A percentile compares a stretch with the other conserved stretches of the same genome.
phyloP scores from a whole-genome alignment of 129 eudicot species.

The Flaveria trinervia region DNA sequence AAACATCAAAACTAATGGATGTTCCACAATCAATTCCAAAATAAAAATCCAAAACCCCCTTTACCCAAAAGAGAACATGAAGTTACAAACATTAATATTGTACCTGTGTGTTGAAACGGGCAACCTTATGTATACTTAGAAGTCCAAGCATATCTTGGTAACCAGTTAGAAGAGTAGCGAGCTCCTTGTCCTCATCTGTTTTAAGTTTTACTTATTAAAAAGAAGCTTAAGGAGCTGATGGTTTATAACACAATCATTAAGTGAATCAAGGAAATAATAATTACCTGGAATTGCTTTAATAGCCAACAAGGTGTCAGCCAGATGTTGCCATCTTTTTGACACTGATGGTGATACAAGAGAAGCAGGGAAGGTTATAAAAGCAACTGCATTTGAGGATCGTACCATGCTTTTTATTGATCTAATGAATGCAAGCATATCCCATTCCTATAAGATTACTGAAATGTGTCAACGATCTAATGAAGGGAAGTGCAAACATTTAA shows the following conservation, averaged over 20 bases:
- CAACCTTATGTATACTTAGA: slow-evolving; percentile 79
- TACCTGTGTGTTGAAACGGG: slow-evolving; percentile 93
- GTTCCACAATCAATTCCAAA: slow-evolving; percentile 1
- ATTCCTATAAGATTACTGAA: slow-evolving; percentile 52
- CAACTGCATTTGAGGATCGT: slow-evolving; percentile 87
- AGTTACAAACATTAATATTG: not conserved
- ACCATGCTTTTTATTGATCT: slow-evolving; percentile 79
- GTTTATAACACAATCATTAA: slow-evolving; percentile 13
- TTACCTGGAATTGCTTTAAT: slow-evolving; percentile 93
- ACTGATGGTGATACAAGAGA: slow-evolving; percentile 71
- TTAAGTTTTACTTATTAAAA: slow-evolving; percentile 19
- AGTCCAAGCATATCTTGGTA: slow-evolving; percentile 98
- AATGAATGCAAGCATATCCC: slow-evolving; percentile 89
- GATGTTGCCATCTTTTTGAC: slow-evolving; percentile 90
- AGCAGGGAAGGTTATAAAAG: slow-evolving; percentile 75
- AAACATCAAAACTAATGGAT: not conserved
- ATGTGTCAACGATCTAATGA: slow-evolving; percentile 14
- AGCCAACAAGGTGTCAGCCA: slow-evolving; percentile 93
- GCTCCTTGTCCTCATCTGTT: slow-evolving; percentile 97
- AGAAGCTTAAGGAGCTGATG: not conserved
- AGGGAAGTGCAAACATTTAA: not conserved
- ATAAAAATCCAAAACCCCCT: slow-evolving; percentile 5
- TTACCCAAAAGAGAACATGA: not conserved
- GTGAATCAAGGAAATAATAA: not conserved
- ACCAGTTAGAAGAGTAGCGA: slow-evolving; percentile 88